These are phyloP conservation scores for Populus tomentosa DNA, from an alignment of 441 rosid species.

Conservation along the genomic window DNA sequence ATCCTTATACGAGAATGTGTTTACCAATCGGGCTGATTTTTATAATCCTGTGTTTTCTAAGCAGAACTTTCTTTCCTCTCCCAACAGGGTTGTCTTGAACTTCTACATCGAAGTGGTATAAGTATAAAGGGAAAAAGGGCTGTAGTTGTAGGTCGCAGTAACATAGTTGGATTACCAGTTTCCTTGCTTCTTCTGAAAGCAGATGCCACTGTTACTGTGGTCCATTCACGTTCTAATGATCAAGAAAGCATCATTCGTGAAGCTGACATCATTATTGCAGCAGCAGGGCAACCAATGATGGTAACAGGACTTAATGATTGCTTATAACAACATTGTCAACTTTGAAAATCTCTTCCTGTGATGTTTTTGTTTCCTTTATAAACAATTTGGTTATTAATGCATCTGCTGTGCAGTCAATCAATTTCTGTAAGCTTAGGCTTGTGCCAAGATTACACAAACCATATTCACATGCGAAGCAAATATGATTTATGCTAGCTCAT, in stretches of 20 bases:
- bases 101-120: slow-evolving; percentile 69
- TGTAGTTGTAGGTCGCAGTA: slow-evolving; percentile 89
- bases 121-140: slow-evolving; percentile 71
- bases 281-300: slow-evolving; percentile 90
- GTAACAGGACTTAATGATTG: slow-evolving; percentile 24
- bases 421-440: neutral
- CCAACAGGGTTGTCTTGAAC: slow-evolving; percentile 81
- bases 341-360: neutral
- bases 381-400: neutral
- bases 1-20: neutral
- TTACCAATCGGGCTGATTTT: neutral
- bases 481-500: neutral
- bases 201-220: slow-evolving; percentile 82
- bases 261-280: slow-evolving; percentile 90
- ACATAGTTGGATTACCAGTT: slow-evolving; percentile 89
- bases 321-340: neutral
- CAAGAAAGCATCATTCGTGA: slow-evolving; percentile 60
- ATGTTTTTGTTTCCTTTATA: neutral
- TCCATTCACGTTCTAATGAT: slow-evolving; percentile 62
- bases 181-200: slow-evolving; percentile 84
- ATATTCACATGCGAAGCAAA: neutral
- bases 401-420: neutral
- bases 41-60: slow-evolving; percentile 3
- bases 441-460: neutral
- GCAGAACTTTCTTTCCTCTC: neutral